phyloP scores from a whole-genome alignment of 208 protist genomes.

The Crithidia acanthocephali region DNA sequence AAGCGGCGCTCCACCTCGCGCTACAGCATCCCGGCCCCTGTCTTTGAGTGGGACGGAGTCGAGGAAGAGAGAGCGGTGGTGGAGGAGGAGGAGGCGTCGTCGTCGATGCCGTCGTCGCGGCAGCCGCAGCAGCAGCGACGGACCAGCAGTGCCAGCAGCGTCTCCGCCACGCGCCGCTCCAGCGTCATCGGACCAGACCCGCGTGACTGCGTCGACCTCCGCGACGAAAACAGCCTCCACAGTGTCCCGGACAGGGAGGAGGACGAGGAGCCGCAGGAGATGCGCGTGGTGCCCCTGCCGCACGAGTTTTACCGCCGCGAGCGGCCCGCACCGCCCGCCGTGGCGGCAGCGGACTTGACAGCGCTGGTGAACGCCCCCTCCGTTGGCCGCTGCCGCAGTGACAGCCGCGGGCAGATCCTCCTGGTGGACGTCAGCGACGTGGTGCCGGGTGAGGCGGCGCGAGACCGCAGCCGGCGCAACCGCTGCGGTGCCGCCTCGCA shows the following conservation, averaged over 20 bases:
- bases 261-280: constrained; percentile 20
- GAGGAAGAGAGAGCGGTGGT: not conserved
- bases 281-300: constrained; percentile 13
- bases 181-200: constrained; percentile 29
- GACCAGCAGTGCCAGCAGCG: constrained; percentile 18
- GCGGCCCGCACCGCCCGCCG: not conserved
- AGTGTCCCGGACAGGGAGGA: not conserved
- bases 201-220: constrained; percentile 32
- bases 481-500: not conserved
- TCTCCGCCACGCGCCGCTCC: constrained; percentile 13
- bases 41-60: constrained; percentile 3
- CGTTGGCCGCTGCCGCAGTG: constrained; percentile 28
- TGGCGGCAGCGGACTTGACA: constrained; percentile 4
- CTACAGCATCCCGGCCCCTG: constrained; percentile 14
- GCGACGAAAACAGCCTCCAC: not conserved
- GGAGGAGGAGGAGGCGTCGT: not conserved
- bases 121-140: not conserved
- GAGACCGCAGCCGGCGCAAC: not conserved
- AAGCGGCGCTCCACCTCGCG: constrained; percentile 18
- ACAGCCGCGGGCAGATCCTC: constrained; percentile 28
- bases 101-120: not conserved
- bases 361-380: constrained; percentile 30
- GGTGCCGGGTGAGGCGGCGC: not conserved
- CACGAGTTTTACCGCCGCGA: constrained; percentile 2
- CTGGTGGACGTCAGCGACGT: constrained; percentile 8